A percentile compares a stretch with the other conserved stretches of the same genome.
Evolutionary conservation across 2,329 filamentous ascomycete genomes (phyloP).

Genomic region (Alternaria ethzedia): DNA sequence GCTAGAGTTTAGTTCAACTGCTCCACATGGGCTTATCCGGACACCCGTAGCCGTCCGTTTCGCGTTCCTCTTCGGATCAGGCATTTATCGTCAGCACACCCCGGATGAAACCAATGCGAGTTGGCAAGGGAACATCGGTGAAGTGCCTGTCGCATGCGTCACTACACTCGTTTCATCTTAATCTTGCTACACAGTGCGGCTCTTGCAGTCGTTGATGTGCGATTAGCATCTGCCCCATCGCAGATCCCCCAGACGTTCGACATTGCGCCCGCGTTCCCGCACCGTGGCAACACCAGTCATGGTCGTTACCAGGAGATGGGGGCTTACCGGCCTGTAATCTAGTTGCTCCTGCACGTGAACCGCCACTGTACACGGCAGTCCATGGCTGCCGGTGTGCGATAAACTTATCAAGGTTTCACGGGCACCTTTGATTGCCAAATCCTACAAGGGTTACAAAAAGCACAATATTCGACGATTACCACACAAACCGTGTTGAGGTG

Average conservation of each 20-base stretch:
- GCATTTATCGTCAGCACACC: constrained; percentile 1
- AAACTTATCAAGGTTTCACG: not conserved
- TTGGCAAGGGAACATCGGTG: not conserved
- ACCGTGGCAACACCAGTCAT: constrained; percentile 4
- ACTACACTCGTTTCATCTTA: constrained; percentile 1
- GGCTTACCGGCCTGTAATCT: not conserved
- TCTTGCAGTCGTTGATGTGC: constrained; percentile 4
- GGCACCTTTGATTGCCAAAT: not conserved
- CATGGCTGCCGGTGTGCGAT: not conserved
- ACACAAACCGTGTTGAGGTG: not conserved
- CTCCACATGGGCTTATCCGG: not conserved
- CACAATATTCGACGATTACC: not conserved
- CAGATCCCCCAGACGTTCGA: constrained; percentile 11
- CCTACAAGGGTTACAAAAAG: not conserved
- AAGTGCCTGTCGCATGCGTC: not conserved
- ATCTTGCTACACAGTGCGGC: not conserved
- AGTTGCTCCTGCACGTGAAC: not conserved
- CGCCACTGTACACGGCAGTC: not conserved
- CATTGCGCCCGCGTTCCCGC: not conserved
- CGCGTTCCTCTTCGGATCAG: constrained; percentile 3
- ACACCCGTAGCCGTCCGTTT: not conserved
- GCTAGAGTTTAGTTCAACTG: not conserved
- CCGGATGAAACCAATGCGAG: constrained; percentile 6
- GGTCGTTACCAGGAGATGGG: not conserved
- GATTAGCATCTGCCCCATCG: constrained; percentile 5